A percentile compares a stretch with the other conserved stretches of the same genome.
These are phyloP conservation scores for Niebla homalea DNA, from an alignment of 495 filamentous ascomycete species.

Conservation along the genomic window DNA sequence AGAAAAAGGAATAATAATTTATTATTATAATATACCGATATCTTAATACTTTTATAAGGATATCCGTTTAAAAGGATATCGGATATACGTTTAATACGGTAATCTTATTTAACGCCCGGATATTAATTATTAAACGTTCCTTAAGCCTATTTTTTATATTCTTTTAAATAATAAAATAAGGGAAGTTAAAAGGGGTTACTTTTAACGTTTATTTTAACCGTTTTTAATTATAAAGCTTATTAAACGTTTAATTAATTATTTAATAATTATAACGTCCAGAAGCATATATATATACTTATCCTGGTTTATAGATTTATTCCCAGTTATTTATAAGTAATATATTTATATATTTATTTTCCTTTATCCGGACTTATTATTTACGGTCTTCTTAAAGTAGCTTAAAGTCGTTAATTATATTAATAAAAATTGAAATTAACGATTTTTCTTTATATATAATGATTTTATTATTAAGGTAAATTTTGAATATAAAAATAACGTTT, in stretches of 20 bases:
- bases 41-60: neutral
- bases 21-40: neutral
- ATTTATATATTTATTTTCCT: neutral
- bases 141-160: neutral
- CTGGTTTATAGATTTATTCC: neutral
- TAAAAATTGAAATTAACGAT: too few relatives aligned
- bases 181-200: neutral
- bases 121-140: neutral
- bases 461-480: too few relatives aligned
- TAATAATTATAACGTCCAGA: neutral
- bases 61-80: neutral
- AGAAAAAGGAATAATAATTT: neutral
- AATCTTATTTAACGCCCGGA: neutral
- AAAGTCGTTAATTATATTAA: too few relatives aligned
- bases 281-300: neutral
- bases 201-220: neutral
- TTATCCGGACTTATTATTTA: neutral
- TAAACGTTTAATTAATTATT: neutral
- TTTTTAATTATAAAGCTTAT: neutral
- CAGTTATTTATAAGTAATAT: neutral
- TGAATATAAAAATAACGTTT: too few relatives aligned
- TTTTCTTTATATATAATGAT: too few relatives aligned
- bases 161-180: neutral
- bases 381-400: too few relatives aligned
- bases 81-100: neutral